Evolutionary conservation across 2,329 filamentous ascomycete genomes (phyloP), one percentile per base, ranked within the genome.

Genomic region (Xylaria multiplex): DNA sequence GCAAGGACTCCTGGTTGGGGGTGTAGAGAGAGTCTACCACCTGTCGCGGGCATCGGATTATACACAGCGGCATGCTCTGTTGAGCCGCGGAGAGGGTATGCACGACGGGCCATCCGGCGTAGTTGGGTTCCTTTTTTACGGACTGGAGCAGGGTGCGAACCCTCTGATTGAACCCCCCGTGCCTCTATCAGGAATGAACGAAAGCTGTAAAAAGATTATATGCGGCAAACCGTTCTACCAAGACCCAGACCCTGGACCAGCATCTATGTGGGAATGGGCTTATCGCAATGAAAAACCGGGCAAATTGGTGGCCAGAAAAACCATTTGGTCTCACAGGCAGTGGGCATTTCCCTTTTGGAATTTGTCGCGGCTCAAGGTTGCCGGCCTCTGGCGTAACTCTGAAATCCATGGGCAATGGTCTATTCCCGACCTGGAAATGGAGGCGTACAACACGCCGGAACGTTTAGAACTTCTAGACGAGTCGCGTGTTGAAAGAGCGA

Each of bases 291-390:
- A 13, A 2, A 14, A 14, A 14, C 53, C 52, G 1, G 46, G 48
- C 30, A 2, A 27, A 0, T 22, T 62, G n/a, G 58, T 66, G 8
- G 58, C 43, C 7, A 13, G 52, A 3, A 0, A 3, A 13, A 2
- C 13, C 16, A 54, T 42, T 53, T 24, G 2, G 19, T 3, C 6
- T 9, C 14, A 58, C 0, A 45, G 58, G 16, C 14, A 14, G 35
- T 62, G 58, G 63, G 58, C 52, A 14, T 66, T 62, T 14, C 53
- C 52, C 1, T 66, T 62, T 27, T 66, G 58, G 63, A 32, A 59
- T 46, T 16, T 14, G 7, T 48, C 64, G 14, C 50, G 59, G 3
- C 30, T 63, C 4, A 2, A 45, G 24, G 22, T 6, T 8, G 42
- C 54, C 16, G 53, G 53, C 27, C 49, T 63, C 42, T 35, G 59